These are phyloP conservation scores for Colletotrichum godetiae DNA, from an alignment of 2,329 filamentous ascomycete genomes.

Conservation along the genomic window DNA sequence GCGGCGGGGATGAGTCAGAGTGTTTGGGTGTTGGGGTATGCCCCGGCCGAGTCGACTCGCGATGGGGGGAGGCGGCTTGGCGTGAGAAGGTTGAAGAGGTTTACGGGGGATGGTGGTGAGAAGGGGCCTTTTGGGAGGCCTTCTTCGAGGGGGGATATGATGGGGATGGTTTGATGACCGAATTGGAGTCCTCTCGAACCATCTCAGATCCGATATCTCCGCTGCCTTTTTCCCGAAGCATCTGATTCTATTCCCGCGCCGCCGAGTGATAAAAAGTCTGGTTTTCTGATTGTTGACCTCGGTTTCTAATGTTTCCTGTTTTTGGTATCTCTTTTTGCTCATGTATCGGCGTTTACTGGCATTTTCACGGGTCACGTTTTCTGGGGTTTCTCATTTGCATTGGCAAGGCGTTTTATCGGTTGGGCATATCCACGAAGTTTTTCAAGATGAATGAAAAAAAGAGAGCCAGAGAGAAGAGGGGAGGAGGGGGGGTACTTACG, in stretches of 20 bases:
- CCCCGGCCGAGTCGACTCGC: constrained; percentile 43
- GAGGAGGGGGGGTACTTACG: background rate
- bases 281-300: background rate
- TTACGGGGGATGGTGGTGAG: constrained; percentile 50
- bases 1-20: constrained; percentile 54
- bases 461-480: background rate
- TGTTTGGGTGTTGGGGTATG: constrained; percentile 62
- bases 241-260: background rate
- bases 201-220: background rate
- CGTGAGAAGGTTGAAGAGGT: constrained; percentile 53
- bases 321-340: background rate
- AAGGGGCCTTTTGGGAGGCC: background rate
- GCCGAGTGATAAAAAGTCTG: background rate
- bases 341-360: background rate
- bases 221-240: background rate
- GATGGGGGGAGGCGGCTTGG: constrained; percentile 42
- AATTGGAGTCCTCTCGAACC: background rate
- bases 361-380: background rate
- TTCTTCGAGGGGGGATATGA: background rate
- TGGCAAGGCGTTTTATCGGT: background rate
- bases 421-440: background rate
- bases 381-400: background rate
- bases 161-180: no score
- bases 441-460: background rate
- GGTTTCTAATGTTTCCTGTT: background rate